A percentile compares a stretch with the other conserved stretches of the same genome.
phyloP scores from a whole-genome alignment of 2,329 filamentous ascomycete genomes.

The Xylariaceae sp. region DNA sequence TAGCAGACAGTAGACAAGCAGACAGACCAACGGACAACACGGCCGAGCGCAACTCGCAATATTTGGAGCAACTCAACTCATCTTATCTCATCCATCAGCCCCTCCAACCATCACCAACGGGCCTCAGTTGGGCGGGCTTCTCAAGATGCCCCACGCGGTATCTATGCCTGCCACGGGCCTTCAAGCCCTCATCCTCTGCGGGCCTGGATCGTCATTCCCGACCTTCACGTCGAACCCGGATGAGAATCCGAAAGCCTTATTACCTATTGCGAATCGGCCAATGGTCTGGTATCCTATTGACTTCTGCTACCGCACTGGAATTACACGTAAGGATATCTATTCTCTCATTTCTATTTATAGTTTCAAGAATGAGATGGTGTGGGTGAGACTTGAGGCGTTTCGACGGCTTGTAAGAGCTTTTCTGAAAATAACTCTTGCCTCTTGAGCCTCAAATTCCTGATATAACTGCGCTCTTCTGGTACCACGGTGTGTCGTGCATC shows the following conservation, averaged over 20 bases:
- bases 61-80: neutral
- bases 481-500: neutral
- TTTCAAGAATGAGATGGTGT: neutral
- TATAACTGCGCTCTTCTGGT: neutral
- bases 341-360: neutral
- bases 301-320: slow-evolving; percentile 80
- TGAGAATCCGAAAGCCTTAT: slow-evolving; percentile 78
- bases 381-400: neutral
- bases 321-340: slow-evolving; percentile 65
- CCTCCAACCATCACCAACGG: slow-evolving; percentile 18
- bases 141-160: slow-evolving; percentile 73
- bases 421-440: neutral
- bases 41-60: too few species aligned
- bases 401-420: neutral
- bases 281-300: slow-evolving; percentile 92
- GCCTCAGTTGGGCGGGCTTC: slow-evolving; percentile 6
- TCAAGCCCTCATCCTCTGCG: slow-evolving; percentile 81
- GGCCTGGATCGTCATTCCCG: slow-evolving; percentile 78
- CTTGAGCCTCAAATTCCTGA: neutral
- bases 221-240: slow-evolving; percentile 81
- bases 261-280: slow-evolving; percentile 81
- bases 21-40: too few species aligned
- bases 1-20: too few species aligned
- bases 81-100: slow-evolving; percentile 1
- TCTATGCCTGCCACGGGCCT: slow-evolving; percentile 75